These are phyloP conservation scores for Coelastrella sp. DNA, from an alignment of 139 green algal species.

Conservation along the genomic window DNA sequence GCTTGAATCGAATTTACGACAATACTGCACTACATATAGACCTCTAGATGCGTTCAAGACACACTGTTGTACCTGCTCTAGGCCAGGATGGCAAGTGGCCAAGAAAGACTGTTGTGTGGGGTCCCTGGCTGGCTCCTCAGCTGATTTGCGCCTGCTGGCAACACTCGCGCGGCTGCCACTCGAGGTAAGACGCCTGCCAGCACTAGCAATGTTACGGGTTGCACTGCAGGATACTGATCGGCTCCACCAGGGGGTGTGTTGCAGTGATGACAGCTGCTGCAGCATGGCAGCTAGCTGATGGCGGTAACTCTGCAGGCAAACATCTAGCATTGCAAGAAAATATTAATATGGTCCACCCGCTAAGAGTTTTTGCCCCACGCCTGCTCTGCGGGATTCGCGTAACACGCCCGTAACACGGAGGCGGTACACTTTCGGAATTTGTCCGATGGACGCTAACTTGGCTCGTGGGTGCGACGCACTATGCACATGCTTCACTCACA, in stretches of 20 bases:
- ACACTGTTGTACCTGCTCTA: conserved; percentile 68
- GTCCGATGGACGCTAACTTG: too few species aligned
- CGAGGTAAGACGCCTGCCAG: neutral
- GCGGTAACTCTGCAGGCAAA: too few species aligned
- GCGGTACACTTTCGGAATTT: neutral
- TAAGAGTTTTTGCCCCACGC: too few species aligned
- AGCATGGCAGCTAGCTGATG: neutral
- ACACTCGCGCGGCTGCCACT: neutral
- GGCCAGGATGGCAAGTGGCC: conserved; percentile 86
- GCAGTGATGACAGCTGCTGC: neutral
- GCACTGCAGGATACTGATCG: neutral
- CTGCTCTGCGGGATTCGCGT: too few species aligned
- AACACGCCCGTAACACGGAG: neutral
- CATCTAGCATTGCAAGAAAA: too few species aligned
- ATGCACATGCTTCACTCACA: too few species aligned
- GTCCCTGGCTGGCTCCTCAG: neutral
- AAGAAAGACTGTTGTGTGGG: conserved; percentile 59
- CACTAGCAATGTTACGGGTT: neutral
- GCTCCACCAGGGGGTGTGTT: neutral
- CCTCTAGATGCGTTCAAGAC: too few species aligned
- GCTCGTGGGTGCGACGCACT: too few species aligned
- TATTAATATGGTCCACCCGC: too few species aligned
- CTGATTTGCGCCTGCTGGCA: neutral
- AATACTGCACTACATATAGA: too few species aligned
- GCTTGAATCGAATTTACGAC: too few species aligned